Evolutionary conservation across 768 basidiomycete species (phyloP), one percentile per base, ranked within the genome.

Genomic region (Chalciporus sphaerocephalus): DNA sequence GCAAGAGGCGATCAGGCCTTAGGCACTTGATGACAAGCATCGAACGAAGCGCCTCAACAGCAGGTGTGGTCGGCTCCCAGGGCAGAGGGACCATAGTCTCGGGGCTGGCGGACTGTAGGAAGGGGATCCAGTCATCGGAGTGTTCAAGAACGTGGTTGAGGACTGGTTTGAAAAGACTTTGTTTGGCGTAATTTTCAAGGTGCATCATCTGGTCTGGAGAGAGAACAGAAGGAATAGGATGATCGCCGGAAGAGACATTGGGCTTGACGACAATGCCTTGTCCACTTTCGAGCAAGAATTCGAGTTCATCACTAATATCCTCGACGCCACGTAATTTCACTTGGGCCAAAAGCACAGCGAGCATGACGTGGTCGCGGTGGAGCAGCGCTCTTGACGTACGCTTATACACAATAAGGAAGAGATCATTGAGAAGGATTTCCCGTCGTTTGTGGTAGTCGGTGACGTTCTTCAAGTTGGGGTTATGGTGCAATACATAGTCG

Each of bases 201-300:
- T 87, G 83, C 48, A 74, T 71, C 40, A 73, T 66, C 64, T 92
- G 89, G 40, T 90, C 87, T 9, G 79, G 47, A 4, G 81, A 74
- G 40, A 94, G 67, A 42, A 86, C 61, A 0, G 63, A 55, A 27
- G 77, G 62, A 33, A 69, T 68, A 8, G 68, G 58, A 42, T 72
- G 61, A 24, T 69, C 69, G 16, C 66, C 57, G 3, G 69, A 48
- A 25, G 68, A 61, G 1, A 64, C 40, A 24, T 61, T 57, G 18
- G 74, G 58, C 46, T 64, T 54, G n/a, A 56, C 61, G 40, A 75
- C 61, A 16, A 80, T 70, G 16, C 77, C 78, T 38, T 91, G 87
- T 5, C 88, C 85, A 54, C 87, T 85, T 60, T 98, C 94, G 34
- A 97, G 73, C n/a, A 97, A 69, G 68, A 92, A 91, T 59, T 96